These are phyloP conservation scores for Coemansia sp. DNA, from an alignment of 192 early-diverging fungal species.

Conservation along the genomic window DNA sequence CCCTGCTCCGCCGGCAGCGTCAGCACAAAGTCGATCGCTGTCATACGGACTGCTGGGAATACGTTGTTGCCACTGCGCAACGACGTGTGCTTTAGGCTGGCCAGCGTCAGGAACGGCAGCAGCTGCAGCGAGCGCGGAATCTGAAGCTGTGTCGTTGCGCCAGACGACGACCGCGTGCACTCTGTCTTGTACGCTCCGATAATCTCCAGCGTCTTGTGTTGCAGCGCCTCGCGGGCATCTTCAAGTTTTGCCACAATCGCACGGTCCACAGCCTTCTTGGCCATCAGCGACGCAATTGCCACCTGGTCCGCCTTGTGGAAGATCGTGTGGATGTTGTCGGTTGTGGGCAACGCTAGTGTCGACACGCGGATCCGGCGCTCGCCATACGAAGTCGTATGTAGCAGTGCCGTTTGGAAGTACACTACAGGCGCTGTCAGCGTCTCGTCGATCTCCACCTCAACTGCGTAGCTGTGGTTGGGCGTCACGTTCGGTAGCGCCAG, in stretches of 20 bases:
- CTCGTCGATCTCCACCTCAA: slow-evolving; percentile 84
- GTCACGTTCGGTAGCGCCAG: slow-evolving; percentile 89
- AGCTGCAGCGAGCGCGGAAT: slow-evolving; percentile 84
- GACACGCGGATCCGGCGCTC: slow-evolving; percentile 94
- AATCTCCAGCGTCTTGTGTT: slow-evolving; percentile 86
- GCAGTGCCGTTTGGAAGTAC: slow-evolving; percentile 93
- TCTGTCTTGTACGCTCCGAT: slow-evolving; percentile 84
- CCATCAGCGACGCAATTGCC: slow-evolving; percentile 78
- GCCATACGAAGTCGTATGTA: slow-evolving; percentile 86
- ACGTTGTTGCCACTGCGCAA: slow-evolving; percentile 67
- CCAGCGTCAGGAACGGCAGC: slow-evolving; percentile 80
- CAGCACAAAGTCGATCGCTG: slow-evolving; percentile 75
- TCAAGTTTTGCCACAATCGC: slow-evolving; percentile 84
- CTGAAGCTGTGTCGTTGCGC: slow-evolving; percentile 79
- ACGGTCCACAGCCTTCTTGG: slow-evolving; percentile 92
- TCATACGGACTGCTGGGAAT: slow-evolving; percentile 79
- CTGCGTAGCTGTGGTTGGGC: slow-evolving; percentile 87
- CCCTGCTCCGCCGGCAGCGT: slow-evolving; percentile 80
- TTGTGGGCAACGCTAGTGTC: slow-evolving; percentile 87
- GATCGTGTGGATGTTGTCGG: slow-evolving; percentile 74
- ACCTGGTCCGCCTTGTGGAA: slow-evolving; percentile 83
- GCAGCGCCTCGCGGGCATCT: slow-evolving; percentile 90
- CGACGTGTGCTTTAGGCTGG: slow-evolving; percentile 76
- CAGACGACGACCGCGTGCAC: slow-evolving; percentile 67
- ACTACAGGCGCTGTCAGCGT: slow-evolving; percentile 66